Percentiles rank a stretch among this genome's conserved stretches.
phyloP scores from a whole-genome alignment of 371 early-diverging fungal species.

The Batrachochytrium dendrobatidis region DNA sequence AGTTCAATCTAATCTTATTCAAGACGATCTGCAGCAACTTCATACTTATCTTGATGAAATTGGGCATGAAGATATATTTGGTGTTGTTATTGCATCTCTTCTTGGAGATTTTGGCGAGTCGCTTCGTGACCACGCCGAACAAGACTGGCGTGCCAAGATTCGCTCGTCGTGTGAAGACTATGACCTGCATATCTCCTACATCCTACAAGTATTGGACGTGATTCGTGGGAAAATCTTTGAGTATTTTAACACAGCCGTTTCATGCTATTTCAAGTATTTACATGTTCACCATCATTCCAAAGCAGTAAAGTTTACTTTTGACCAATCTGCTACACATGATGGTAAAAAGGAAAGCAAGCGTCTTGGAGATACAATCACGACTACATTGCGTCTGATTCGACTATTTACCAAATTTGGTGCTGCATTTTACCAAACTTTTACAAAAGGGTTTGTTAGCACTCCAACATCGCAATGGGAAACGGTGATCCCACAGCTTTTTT shows the following conservation, averaged over 20 bases:
- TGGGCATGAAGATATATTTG: background rate
- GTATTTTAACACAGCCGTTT: constrained; percentile 9
- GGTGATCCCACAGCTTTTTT: constrained; percentile 75
- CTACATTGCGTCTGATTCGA: constrained; percentile 57
- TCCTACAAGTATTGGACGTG: too few species aligned
- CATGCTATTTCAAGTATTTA: constrained; percentile 15
- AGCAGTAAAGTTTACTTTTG: background rate
- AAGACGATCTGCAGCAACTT: background rate
- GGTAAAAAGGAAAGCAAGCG: background rate
- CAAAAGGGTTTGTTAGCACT: constrained; percentile 35
- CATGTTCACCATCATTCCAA: background rate
- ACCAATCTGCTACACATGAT: background rate
- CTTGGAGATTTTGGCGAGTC: constrained; percentile 6
- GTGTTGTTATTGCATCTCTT: background rate
- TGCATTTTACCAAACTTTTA: constrained; percentile 36
- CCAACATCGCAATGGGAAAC: constrained; percentile 53
- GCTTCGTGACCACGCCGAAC: background rate
- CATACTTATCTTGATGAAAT: background rate
- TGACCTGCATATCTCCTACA: too few species aligned
- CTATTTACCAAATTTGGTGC: constrained; percentile 60
- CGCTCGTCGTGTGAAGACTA: too few species aligned
- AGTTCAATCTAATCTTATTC: background rate
- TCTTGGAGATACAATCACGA: constrained; percentile 29
- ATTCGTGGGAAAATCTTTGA: constrained; percentile 1
- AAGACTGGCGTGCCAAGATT: constrained; percentile 1